phyloP scores from a whole-genome alignment of 306 rosid genomes.

The Elaeagnus macrophylla region DNA sequence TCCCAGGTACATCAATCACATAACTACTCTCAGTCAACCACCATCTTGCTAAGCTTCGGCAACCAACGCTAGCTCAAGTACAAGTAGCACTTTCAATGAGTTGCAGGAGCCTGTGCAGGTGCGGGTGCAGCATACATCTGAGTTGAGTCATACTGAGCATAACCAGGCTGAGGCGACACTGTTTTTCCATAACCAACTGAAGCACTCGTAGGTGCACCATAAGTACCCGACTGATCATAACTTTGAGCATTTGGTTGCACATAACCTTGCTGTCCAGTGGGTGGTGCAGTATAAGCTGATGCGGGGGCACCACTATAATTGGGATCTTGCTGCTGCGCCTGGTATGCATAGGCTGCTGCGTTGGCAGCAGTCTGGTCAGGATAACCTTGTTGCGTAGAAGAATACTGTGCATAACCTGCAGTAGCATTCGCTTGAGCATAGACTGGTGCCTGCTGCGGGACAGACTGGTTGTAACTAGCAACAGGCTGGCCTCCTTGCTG shows the following conservation, averaged over 20 bases:
- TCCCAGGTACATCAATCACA: too few species aligned
- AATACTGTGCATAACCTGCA: slow-evolving; percentile 60
- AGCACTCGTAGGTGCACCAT: slow-evolving; percentile 42
- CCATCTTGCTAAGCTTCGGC: too few species aligned
- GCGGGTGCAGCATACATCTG: slow-evolving; percentile 48
- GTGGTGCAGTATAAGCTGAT: slow-evolving; percentile 48
- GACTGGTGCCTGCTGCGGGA: slow-evolving; percentile 48
- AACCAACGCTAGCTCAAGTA: neutral
- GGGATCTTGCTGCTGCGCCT: slow-evolving; percentile 79
- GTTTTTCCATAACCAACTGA: slow-evolving; percentile 64
- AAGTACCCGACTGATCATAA: slow-evolving; percentile 67
- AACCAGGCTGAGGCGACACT: slow-evolving; percentile 81
- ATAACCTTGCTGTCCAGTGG: slow-evolving; percentile 56
- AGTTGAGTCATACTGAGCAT: slow-evolving; percentile 72
- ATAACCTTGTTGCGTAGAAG: slow-evolving; percentile 70
- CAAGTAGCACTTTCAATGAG: neutral
- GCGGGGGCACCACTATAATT: slow-evolving; percentile 40
- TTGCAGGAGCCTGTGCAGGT: too few species aligned
- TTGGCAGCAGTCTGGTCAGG: slow-evolving; percentile 67
- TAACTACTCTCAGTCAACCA: too few species aligned
- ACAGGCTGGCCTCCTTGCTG: slow-evolving; percentile 57
- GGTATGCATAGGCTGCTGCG: slow-evolving; percentile 68
- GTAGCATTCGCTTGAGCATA: slow-evolving; percentile 52
- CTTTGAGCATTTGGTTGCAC: slow-evolving; percentile 55
- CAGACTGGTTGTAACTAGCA: slow-evolving; percentile 59